Evolutionary conservation across 192 early-diverging fungal species (phyloP).

Genomic region (Chytriomyces confervae): DNA sequence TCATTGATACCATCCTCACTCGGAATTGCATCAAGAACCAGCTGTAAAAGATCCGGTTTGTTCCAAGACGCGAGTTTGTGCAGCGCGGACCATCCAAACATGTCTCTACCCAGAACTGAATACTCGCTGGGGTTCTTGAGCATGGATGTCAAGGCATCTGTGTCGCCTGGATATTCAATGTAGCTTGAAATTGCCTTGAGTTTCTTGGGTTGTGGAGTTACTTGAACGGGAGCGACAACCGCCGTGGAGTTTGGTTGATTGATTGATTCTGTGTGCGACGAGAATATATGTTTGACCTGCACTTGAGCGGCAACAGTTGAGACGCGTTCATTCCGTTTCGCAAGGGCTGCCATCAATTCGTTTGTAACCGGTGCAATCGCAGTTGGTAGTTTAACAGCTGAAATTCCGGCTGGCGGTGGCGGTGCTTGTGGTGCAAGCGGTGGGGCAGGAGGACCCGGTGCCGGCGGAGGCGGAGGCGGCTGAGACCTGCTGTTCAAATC

Average conservation of each 20-base stretch:
- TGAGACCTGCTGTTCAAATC: neutral
- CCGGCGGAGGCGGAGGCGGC: neutral
- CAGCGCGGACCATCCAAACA: slow-evolving; percentile 26
- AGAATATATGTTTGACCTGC: neutral
- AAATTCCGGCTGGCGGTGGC: neutral
- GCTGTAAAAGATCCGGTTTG: neutral
- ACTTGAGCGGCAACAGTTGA: neutral
- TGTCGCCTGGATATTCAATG: slow-evolving; percentile 21
- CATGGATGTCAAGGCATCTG: neutral
- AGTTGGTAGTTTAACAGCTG: neutral
- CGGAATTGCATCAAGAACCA: neutral
- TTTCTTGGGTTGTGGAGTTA: neutral
- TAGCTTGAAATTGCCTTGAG: neutral
- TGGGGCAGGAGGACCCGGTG: neutral
- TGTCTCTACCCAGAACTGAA: neutral
- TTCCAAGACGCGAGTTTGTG: slow-evolving; percentile 27
- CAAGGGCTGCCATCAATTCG: neutral
- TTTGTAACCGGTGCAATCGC: neutral
- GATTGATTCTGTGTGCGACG: neutral
- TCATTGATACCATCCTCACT: neutral
- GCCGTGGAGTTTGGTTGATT: neutral
- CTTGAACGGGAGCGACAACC: neutral
- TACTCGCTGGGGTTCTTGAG: neutral
- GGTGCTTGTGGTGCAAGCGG: slow-evolving; percentile 8
- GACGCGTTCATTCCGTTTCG: neutral